Conservation (phyloP, 164 flowering plant species). For the Echeveria elegans region DNA sequence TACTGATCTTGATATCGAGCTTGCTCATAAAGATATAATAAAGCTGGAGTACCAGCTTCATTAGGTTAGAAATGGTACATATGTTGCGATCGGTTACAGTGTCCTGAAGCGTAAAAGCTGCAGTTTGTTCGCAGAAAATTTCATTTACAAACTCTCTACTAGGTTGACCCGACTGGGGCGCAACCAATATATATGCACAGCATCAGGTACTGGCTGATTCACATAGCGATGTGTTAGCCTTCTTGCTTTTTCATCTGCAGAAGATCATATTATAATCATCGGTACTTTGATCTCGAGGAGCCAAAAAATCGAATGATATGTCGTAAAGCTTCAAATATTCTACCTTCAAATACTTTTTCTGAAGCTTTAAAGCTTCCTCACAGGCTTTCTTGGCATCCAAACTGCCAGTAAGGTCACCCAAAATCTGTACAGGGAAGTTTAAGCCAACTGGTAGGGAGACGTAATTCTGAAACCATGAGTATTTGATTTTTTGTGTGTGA, state of each 20-base stretch:
- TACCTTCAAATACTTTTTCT: conserved; percentile 30
- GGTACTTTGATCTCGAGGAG: neutral
- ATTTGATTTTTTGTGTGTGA: neutral
- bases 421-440: conserved; percentile 34
- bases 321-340: too few species aligned
- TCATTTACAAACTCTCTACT: neutral
- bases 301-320: neutral
- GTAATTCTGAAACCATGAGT: neutral
- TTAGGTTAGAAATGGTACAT: neutral
- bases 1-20: neutral
- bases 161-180: neutral
- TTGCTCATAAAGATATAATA: neutral
- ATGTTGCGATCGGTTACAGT: neutral
- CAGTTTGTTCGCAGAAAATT: neutral
- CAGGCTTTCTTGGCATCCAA: conserved; percentile 80
- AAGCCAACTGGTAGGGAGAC: neutral
- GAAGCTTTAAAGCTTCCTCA: conserved; percentile 64
- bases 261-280: neutral
- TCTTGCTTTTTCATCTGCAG: conserved; percentile 5
- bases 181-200: neutral
- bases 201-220: neutral
- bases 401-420: conserved; percentile 61
- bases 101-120: too few species aligned
- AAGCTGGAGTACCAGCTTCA: too few species aligned
- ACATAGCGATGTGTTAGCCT: neutral